These are phyloP conservation scores for Pythium phragmitis DNA, from an alignment of 352 stramenopile species.

Conservation along the genomic window DNA sequence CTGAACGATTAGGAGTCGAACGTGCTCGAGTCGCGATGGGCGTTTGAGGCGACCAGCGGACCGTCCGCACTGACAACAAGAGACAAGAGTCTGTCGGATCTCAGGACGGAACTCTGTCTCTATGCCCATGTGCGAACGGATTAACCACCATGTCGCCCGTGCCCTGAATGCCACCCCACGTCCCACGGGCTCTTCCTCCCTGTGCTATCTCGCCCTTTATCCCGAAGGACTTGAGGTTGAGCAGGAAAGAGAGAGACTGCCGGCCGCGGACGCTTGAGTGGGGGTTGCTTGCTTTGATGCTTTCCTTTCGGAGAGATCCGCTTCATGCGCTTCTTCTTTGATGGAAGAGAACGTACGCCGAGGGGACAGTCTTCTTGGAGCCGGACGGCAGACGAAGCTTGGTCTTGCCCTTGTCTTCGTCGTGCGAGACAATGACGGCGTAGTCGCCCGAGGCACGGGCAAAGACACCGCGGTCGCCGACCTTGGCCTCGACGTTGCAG, in stretches of 20 bases:
- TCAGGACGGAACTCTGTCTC: background rate
- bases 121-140: too few species aligned
- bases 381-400: slow-evolving; percentile 95
- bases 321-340: slow-evolving; percentile 9
- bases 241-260: too few species aligned
- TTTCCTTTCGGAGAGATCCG: slow-evolving; percentile 21
- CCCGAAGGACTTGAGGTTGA: too few species aligned
- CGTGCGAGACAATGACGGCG: slow-evolving; percentile 98
- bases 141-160: slow-evolving; percentile 21
- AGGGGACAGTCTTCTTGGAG: slow-evolving; percentile 96
- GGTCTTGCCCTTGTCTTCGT: slow-evolving; percentile 98
- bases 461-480: slow-evolving; percentile 96
- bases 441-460: slow-evolving; percentile 97
- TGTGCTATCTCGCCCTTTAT: too few species aligned
- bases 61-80: too few species aligned
- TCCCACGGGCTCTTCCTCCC: too few species aligned
- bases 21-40: background rate
- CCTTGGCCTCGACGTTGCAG: slow-evolving; percentile 97
- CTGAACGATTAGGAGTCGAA: background rate
- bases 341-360: slow-evolving; percentile 56
- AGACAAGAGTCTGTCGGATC: slow-evolving; percentile 2
- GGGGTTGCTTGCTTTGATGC: background rate
- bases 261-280: too few species aligned
- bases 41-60: too few species aligned
- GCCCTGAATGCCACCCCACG: slow-evolving; percentile 22